These are phyloP conservation scores for Prunus davidiana DNA, from an alignment of 306 rosid genomes.

Conservation along the genomic window DNA sequence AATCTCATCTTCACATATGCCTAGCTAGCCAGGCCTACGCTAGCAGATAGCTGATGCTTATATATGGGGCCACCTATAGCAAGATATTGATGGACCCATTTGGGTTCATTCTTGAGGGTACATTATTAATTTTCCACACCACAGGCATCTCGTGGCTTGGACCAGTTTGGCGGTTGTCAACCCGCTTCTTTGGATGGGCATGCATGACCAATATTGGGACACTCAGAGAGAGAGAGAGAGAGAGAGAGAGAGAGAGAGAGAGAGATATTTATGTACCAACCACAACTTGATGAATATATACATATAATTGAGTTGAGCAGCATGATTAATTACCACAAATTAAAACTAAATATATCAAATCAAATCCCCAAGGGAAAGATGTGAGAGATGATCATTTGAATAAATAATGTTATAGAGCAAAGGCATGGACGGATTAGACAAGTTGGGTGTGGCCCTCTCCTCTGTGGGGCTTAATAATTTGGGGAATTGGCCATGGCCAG, in stretches of 20 bases:
- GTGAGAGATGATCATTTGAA: no score
- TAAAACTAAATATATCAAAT: neutral
- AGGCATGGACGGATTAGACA: slow-evolving; percentile 13
- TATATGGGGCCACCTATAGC: neutral
- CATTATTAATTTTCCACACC: slow-evolving; percentile 17
- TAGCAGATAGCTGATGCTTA: neutral
- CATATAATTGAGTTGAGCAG: neutral
- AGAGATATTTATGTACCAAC: neutral
- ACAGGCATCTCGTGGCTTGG: slow-evolving; percentile 59
- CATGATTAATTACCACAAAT: neutral
- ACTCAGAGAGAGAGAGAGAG: neutral
- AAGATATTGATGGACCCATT: slow-evolving; percentile 1
- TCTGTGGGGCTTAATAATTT: neutral
- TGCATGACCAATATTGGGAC: neutral
- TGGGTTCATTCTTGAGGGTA: slow-evolving; percentile 21
- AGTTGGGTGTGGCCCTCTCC: neutral
- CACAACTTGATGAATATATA: neutral
- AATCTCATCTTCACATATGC: neutral
- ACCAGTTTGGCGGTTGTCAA: slow-evolving; percentile 68
- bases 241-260: neutral
- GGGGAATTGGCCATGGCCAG: slow-evolving; percentile 5
- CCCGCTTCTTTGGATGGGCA: neutral
- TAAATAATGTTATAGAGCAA: no score
- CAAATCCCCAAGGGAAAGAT: neutral
- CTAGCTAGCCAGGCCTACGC: neutral